A percentile compares a stretch with the other conserved stretches of the same genome.
Conservation (phyloP, 2,329 filamentous ascomycete genomes). For the Colletotrichum sansevieriae region DNA sequence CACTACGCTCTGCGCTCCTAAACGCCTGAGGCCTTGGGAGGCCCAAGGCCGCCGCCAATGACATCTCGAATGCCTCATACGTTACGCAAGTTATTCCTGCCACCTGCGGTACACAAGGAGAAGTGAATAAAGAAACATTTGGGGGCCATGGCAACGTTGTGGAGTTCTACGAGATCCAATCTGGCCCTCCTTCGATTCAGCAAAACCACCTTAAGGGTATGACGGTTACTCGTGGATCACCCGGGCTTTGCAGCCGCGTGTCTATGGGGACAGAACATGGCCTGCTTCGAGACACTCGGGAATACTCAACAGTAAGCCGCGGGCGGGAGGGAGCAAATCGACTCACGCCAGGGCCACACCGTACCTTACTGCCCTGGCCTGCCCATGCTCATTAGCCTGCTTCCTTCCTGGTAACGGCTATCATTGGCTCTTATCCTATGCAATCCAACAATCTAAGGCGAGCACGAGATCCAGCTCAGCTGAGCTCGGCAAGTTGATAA, state of each 20-base stretch:
- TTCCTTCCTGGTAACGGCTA: constrained; percentile 21
- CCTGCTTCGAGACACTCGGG: constrained; percentile 4
- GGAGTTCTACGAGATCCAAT: constrained; percentile 29
- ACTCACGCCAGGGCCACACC: constrained; percentile 23
- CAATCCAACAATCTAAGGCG: not conserved
- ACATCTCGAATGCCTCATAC: not conserved
- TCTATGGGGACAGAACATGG: constrained; percentile 6
- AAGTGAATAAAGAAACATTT: not conserved
- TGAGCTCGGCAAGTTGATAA: constrained; percentile 10
- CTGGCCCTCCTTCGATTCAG: constrained; percentile 28
- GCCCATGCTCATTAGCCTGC: constrained; percentile 25
- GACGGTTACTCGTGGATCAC: constrained; percentile 29
- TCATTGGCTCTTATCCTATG: constrained; percentile 14
- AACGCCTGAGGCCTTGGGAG: not conserved
- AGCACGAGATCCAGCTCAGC: constrained; percentile 15
- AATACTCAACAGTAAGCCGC: constrained; percentile 24
- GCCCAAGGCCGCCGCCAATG: not conserved
- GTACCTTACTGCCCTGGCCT: constrained; percentile 14
- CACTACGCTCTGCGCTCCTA: constrained; percentile 5
- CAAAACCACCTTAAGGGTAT: constrained; percentile 15
- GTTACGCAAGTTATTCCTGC: not conserved
- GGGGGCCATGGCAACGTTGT: constrained; percentile 20
- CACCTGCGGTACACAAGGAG: not conserved
- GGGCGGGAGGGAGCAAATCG: constrained; percentile 34
- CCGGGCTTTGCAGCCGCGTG: constrained; percentile 13